Percentiles rank a stretch among this genome's conserved stretches.
phyloP scores from a whole-genome alignment of 495 filamentous ascomycete species.

The Neurospora sp. region DNA sequence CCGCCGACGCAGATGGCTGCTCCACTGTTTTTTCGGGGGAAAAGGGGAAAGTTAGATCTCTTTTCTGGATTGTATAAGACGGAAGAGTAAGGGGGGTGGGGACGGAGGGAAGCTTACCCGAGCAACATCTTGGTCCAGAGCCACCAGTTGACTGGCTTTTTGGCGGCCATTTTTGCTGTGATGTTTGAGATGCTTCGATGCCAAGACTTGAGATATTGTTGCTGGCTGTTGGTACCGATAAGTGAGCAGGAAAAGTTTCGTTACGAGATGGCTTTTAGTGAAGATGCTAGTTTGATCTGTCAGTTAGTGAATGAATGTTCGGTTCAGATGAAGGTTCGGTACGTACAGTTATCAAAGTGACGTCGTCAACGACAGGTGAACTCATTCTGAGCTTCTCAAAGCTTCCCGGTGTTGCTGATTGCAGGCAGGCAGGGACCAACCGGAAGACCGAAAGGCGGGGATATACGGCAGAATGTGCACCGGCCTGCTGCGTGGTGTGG shows the following conservation, averaged over 20 bases:
- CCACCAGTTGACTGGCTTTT: conserved; percentile 28
- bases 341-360: not conserved
- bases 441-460: not conserved
- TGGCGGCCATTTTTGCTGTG: conserved; percentile 13
- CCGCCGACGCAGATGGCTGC: conserved; percentile 65
- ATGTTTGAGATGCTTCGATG: not conserved
- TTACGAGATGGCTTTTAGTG: not conserved
- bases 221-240: not conserved
- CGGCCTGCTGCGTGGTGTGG: not conserved
- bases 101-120: conserved; percentile 22
- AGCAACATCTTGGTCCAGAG: conserved; percentile 25
- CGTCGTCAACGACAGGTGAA: not conserved
- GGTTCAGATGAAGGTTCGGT: not conserved
- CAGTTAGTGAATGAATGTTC: too few relatives aligned
- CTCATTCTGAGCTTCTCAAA: not conserved
- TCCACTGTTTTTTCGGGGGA: conserved; percentile 42
- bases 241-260: not conserved
- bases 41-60: conserved; percentile 1
- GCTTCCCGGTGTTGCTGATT: not conserved
- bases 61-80: too few relatives aligned
- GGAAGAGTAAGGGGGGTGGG: too few relatives aligned
- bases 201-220: not conserved
- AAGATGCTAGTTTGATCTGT: not conserved
- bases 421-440: not conserved
- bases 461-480: not conserved